Evolutionary conservation across 805 yeast genomes (phyloP).

Genomic region (Starmerella ratchasimensis): DNA sequence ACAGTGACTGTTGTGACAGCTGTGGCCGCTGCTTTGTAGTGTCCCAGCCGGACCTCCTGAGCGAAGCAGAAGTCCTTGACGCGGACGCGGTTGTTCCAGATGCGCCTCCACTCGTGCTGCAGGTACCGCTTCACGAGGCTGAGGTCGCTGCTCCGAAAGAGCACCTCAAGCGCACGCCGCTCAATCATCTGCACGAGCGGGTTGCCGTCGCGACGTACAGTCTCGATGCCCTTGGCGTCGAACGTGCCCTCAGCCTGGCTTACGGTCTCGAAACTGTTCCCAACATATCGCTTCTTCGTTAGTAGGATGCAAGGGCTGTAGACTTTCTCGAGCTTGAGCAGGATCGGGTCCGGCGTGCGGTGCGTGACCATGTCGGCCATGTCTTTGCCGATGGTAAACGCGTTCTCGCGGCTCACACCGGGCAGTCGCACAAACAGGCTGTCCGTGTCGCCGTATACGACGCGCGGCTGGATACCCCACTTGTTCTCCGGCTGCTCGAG

Average conservation of each 20-base stretch:
- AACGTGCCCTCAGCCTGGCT: conserved; percentile 48
- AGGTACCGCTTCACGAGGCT: conserved; percentile 57
- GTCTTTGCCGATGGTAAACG: conserved; percentile 58
- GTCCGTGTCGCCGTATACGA: conserved; percentile 95
- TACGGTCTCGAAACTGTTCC: conserved; percentile 55
- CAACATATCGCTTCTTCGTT: conserved; percentile 85
- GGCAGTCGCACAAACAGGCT: conserved; percentile 84
- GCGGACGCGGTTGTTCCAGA: conserved; percentile 47
- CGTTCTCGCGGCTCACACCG: conserved; percentile 61
- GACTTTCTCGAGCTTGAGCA: conserved; percentile 80
- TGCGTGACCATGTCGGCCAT: conserved; percentile 54
- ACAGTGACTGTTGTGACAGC: too few relatives aligned
- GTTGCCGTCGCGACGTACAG: conserved; percentile 86
- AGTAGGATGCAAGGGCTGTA: conserved; percentile 74
- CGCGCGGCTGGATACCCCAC: conserved; percentile 67
- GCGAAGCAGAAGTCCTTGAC: conserved; percentile 84
- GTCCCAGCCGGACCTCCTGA: conserved; percentile 73
- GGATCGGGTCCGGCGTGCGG: conserved; percentile 65
- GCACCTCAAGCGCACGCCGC: conserved; percentile 48
- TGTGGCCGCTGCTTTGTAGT: conserved; percentile 57
- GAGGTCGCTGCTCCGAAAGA: conserved; percentile 62
- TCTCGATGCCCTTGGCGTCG: conserved; percentile 95
- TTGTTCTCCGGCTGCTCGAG: conserved; percentile 41
- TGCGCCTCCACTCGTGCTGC: conserved; percentile 49
- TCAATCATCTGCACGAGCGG: conserved; percentile 81